Evolutionary conservation across 1,284 basidiomycete species (phyloP), one percentile per base, ranked within the genome.

Genomic region (Boletus smithii): DNA sequence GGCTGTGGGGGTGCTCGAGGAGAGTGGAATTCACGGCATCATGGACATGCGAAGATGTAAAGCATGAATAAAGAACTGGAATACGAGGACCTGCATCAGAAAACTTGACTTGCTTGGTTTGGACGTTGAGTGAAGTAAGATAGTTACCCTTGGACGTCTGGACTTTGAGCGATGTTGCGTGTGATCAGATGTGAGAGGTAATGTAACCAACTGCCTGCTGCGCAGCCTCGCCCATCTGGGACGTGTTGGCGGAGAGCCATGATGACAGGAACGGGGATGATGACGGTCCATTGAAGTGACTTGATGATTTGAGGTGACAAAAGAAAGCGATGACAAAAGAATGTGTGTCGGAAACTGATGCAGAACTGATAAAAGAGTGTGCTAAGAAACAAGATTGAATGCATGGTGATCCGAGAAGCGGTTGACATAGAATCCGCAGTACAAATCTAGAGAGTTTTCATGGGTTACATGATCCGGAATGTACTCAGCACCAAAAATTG

Each of bases 121-220:
- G 83, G 33, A 98, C 83, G 56, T 73, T 85, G 29, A 99, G 76
- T 42, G 88, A 88, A 2, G 80, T 76, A 2, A 99, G 76, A 66
- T 97, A 98, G 67, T 98, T 99, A 56, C 95, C 95, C 51, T 87
- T 86, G 13, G 88, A 89, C 0, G 97, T 99, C 69, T 95, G 93
- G 8, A 98, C 85, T 71, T 98, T 97, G 69, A 98, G 81, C 14
- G 83, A 87, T 4, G 75, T 72, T 1, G 83, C 69, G 57, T 91
- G 86, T 5, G 83, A 77, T 42, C 86, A 85, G 50, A 97, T 72
- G 54, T 84, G 84, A n/a, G 77, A 72, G n/a, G 81, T 82, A 55
- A 97, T 78, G 60, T 91, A 95, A 0, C 73, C 58, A 44, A 97
- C 74, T 0, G 93, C 90, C 14, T 75, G 72, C 24, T 74, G 71